Evolutionary conservation across 345 rosid species (phyloP).

Genomic region (Salix purpurea): DNA sequence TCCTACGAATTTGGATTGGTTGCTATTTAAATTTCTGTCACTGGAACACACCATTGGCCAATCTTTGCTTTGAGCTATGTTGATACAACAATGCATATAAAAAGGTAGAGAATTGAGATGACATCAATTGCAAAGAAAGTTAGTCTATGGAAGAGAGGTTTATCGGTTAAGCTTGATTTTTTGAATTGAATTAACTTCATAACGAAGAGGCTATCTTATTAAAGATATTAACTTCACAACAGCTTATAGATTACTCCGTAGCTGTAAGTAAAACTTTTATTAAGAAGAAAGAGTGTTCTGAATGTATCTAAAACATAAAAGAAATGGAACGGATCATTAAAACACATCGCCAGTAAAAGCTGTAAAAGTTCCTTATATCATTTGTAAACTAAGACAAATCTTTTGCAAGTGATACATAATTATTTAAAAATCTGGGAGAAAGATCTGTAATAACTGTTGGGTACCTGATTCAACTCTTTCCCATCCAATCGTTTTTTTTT

Average conservation of each 20-base stretch:
- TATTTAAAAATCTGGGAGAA: background rate
- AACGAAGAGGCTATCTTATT: background rate
- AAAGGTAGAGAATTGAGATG: background rate
- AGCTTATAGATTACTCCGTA: background rate
- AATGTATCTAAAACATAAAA: background rate
- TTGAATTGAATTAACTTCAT: background rate
- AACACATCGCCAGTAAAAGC: background rate
- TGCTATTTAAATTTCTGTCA: background rate
- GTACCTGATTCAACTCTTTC: slow-evolving; percentile 2
- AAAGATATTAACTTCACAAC: background rate
- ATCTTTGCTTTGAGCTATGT: too few species aligned
- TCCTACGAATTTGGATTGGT: background rate
- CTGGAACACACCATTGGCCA: background rate
- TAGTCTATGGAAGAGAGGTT: background rate
- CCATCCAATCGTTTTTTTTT: background rate
- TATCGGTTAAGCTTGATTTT: background rate
- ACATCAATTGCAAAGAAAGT: background rate
- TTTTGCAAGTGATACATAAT: background rate
- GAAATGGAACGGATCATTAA: background rate
- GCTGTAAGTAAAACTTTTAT: background rate
- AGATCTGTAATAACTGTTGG: background rate
- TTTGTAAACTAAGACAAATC: slow-evolving; percentile 2
- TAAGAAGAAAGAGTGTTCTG: background rate
- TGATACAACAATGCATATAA: background rate
- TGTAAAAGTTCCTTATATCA: background rate